Base-by-base conservation (phyloP, 805 yeast genomes). In the Saturnispora ahearnii region DNA sequence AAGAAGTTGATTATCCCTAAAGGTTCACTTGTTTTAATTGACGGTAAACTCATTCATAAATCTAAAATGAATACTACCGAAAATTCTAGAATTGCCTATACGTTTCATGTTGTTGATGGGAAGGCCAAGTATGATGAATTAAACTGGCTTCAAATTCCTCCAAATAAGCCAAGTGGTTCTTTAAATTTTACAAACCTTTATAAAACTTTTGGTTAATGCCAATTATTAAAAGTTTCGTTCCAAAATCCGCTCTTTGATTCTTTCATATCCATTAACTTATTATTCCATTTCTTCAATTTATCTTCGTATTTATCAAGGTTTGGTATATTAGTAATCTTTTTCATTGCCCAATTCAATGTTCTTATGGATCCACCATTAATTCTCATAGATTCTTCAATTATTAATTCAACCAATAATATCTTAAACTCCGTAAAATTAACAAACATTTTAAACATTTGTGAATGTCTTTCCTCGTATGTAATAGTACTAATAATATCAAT, bases 121-220 rank as follows among this genome's bases (percentile, higher is more conserved):
- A 64, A 53, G 2, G 68, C 76, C 11, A 62, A 73, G 26, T 86
- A 84, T 58, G 93, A 85, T 60, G 66, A 67, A 22, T 63, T 71
- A 58, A 85, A 85, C 61, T 86, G 95, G 93, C 71, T 85, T 33
- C 95, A 86, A 59, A 79, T 84, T 4, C 93, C 93, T 2, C 76
- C 82, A 0, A 59, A 75, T 4, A 53, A 57, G 7, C 66, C 65
- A 11, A 40, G 47, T 9, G 90, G 91, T 0, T 84, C 87, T 1
- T 62, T 73, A 0, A 67, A 81, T 13, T 84, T 84, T 53, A 74
- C 80, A 12, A 77, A 72, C 59, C 61, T 82, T 32, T 73, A 50
- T 42, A 50, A 52, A 45, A 52, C 53, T 33, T 47, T 40, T 10
- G 50, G 48, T 36, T 53, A 45, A 36, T 38, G 22, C 44, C 44